Evolutionary conservation across 495 filamentous ascomycete genomes (phyloP).

Genomic region (Talaromyces wortmannii): DNA sequence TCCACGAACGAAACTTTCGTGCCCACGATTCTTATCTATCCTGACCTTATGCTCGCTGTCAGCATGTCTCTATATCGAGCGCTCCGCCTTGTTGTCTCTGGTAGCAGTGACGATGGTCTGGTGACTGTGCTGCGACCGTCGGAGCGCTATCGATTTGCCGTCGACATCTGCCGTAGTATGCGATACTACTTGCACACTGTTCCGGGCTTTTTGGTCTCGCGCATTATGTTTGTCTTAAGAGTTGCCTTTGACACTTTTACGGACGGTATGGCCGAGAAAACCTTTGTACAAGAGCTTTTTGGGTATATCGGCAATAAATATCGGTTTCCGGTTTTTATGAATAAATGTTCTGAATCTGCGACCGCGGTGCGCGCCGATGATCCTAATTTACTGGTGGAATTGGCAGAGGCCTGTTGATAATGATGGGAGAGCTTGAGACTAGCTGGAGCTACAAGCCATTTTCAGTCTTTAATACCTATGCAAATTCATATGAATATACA

Average conservation of each 20-base stretch:
- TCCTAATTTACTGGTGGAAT: not conserved
- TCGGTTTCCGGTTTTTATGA: slow-evolving; percentile 16
- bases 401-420: too few relatives aligned
- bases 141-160: slow-evolving; percentile 18
- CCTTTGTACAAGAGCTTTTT: slow-evolving; percentile 14
- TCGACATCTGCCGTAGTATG: slow-evolving; percentile 22
- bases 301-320: slow-evolving; percentile 14
- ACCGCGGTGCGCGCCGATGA: not conserved
- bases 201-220: slow-evolving; percentile 16
- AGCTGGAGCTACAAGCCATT: too few relatives aligned
- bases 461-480: too few relatives aligned
- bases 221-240: slow-evolving; percentile 20
- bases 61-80: slow-evolving; percentile 18
- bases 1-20: slow-evolving; percentile 6
- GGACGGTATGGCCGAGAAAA: slow-evolving; percentile 18
- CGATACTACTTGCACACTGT: slow-evolving; percentile 16
- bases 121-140: slow-evolving; percentile 11
- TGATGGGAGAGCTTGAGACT: too few relatives aligned
- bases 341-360: slow-evolving; percentile 9
- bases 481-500: too few relatives aligned
- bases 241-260: slow-evolving; percentile 16
- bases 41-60: slow-evolving; percentile 14
- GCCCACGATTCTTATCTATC: slow-evolving; percentile 11
- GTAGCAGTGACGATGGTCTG: slow-evolving; percentile 10
- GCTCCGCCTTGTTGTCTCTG: slow-evolving; percentile 13